A percentile compares a stretch with the other conserved stretches of the same genome.
Evolutionary conservation across 1,284 basidiomycete genomes (phyloP).

Genomic region (Ceratobasidium theobromae): DNA sequence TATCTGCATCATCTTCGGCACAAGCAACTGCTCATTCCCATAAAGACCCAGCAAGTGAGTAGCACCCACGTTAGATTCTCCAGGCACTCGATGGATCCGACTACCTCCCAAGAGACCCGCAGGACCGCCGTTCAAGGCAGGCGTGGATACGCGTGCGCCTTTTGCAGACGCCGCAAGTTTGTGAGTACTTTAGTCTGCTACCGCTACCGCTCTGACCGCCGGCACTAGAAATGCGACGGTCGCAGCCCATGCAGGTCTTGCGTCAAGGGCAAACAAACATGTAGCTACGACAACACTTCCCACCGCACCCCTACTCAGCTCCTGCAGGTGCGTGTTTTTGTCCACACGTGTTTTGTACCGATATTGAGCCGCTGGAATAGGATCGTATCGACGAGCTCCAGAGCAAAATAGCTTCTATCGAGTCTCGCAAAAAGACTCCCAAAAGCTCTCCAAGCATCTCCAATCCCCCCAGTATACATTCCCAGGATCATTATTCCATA

Average conservation of each 20-base stretch:
- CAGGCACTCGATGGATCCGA: not conserved
- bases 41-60: not conserved
- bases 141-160: conserved; percentile 23
- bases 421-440: conserved; percentile 11
- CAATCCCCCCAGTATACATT: not conserved
- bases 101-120: not conserved
- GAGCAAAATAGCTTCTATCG: conserved; percentile 17
- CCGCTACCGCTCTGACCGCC: not conserved
- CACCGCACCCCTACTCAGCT: conserved; percentile 20
- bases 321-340: not conserved
- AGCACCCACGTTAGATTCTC: too few relatives aligned
- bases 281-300: conserved; percentile 20
- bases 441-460: not conserved
- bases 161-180: conserved; percentile 27
- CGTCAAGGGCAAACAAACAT: conserved; percentile 24
- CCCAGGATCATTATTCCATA: not conserved
- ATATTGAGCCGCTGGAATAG: not conserved
- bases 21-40: too few relatives aligned
- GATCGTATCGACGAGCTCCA: conserved; percentile 28
- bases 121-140: conserved; percentile 5
- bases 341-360: not conserved
- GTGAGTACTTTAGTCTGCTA: not conserved
- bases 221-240: conserved; percentile 23
- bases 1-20: too few relatives aligned
- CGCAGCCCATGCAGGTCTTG: conserved; percentile 16